Evolutionary conservation across 2,329 filamentous ascomycete genomes (phyloP).

Genomic region (Xylaria sp.): DNA sequence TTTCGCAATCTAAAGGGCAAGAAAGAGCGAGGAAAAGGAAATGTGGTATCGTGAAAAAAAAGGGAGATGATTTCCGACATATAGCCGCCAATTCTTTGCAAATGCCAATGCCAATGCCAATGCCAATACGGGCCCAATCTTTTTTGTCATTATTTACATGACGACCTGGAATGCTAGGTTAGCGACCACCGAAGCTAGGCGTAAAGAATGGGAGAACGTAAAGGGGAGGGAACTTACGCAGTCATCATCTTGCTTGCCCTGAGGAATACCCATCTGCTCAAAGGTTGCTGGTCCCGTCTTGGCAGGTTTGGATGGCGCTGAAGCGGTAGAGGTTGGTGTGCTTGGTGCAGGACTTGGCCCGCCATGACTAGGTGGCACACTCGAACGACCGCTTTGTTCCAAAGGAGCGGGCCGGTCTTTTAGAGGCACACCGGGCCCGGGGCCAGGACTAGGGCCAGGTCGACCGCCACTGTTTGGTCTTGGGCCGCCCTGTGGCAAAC

Average conservation of each 20-base stretch:
- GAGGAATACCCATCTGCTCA: conserved; percentile 96
- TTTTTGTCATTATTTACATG: conserved; percentile 24
- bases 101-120: conserved; percentile 4
- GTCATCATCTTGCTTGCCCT: conserved; percentile 84
- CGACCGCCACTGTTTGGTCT: conserved; percentile 42
- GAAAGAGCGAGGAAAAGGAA: background rate
- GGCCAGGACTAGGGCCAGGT: conserved; percentile 29
- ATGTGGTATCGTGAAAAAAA: conserved; percentile 21
- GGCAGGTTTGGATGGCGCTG: conserved; percentile 54
- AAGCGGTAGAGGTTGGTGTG: conserved; percentile 43
- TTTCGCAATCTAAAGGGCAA: background rate
- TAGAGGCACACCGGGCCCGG: conserved; percentile 33
- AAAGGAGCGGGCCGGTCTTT: conserved; percentile 45
- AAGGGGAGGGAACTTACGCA: conserved; percentile 71
- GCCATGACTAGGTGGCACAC: conserved; percentile 49
- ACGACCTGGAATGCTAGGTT: conserved; percentile 28
- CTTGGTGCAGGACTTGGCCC: conserved; percentile 48
- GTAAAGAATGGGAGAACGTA: background rate
- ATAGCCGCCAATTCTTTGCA: conserved; percentile 8
- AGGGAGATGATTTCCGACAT: conserved; percentile 3
- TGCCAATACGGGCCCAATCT: background rate
- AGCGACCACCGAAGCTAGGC: background rate
- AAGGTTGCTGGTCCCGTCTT: conserved; percentile 89
- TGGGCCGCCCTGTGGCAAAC: conserved; percentile 48
- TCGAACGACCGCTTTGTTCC: conserved; percentile 50